These are phyloP conservation scores for Sclerotinia glacialis DNA, from an alignment of 2,329 filamentous ascomycete genomes.

Conservation along the genomic window DNA sequence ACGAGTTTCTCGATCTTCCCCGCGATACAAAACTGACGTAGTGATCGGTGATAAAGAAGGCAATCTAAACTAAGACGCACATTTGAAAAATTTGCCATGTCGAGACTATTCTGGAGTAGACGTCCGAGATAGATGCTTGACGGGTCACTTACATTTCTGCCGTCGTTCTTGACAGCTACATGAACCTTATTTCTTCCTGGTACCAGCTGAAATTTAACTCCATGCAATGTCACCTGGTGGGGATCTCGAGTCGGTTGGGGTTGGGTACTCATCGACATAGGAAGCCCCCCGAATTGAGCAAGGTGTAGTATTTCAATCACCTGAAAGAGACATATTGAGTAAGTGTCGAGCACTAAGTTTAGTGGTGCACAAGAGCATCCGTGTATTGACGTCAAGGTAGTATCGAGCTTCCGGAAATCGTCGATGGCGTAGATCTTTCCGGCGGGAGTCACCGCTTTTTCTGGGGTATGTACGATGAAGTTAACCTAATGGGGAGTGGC, in stretches of 20 bases:
- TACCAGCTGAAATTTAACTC: not conserved
- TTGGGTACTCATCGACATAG: no score
- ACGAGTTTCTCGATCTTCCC: not conserved
- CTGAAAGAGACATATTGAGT: not conserved
- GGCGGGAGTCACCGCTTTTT: not conserved
- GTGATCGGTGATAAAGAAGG: no score
- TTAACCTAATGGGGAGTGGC: not conserved
- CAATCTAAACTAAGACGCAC: no score
- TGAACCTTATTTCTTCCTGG: not conserved
- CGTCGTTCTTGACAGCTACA: not conserved
- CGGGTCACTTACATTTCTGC: not conserved
- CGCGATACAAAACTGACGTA: not conserved
- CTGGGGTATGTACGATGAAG: not conserved
- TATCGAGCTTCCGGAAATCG: not conserved
- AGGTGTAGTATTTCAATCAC: not conserved
- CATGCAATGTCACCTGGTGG: not conserved
- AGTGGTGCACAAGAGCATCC: no score
- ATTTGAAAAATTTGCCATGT: not conserved
- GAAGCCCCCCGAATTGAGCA: no score
- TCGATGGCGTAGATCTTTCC: not conserved
- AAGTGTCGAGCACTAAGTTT: not conserved
- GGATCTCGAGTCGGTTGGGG: no score
- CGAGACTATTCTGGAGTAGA: no score
- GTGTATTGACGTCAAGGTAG: not conserved
- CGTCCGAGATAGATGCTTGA: not conserved